A percentile compares a stretch with the other conserved stretches of the same genome.
phyloP scores from a whole-genome alignment of 2,329 filamentous ascomycete species.

The Botrytis fragariae region DNA sequence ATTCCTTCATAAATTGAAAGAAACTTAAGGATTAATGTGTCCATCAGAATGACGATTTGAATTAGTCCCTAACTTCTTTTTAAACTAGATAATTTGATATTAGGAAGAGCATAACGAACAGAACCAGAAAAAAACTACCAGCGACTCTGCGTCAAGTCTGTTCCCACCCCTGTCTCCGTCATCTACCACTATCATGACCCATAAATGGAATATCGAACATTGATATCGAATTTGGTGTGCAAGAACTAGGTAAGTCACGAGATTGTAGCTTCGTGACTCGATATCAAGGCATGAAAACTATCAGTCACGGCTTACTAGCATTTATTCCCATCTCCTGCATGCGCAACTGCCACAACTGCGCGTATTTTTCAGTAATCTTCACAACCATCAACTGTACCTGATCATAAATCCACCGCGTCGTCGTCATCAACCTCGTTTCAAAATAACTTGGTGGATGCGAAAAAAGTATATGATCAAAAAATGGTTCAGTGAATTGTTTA shows the following conservation, averaged over 20 bases:
- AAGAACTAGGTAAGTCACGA: neutral
- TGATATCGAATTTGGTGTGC: no score
- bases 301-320: neutral
- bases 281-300: neutral
- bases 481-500: neutral
- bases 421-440: neutral
- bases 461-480: neutral
- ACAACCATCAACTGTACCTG: neutral
- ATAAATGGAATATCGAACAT: neutral
- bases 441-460: neutral
- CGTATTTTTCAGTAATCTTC: neutral
- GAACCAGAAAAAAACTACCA: no score
- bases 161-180: neutral
- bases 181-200: neutral
- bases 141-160: no score
- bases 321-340: neutral
- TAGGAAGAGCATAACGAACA: neutral
- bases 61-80: neutral
- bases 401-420: neutral
- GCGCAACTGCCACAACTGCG: neutral
- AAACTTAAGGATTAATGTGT: neutral
- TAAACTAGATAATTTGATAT: neutral
- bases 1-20: neutral
- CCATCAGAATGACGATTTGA: neutral
- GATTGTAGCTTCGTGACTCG: rapidly evolving